Base-by-base conservation (phyloP, 768 basidiomycete species). In the Hypsizygus marmoreus region DNA sequence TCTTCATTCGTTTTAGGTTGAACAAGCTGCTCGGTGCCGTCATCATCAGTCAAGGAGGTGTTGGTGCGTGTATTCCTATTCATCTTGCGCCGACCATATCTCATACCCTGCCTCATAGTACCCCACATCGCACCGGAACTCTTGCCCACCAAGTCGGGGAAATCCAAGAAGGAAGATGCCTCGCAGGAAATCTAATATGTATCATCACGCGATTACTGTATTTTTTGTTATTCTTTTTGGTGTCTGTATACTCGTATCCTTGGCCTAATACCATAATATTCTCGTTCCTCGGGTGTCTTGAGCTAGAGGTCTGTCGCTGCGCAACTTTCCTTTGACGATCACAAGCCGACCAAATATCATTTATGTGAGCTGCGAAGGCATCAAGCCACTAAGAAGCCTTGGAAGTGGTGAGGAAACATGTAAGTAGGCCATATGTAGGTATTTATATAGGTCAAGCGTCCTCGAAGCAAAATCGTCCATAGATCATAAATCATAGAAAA, bases 31-130 rank as follows among this genome's bases (percentile, higher is more conserved):
- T 83, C 10, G 79, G 74, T 13, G 68, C 78, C 53, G 82, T 84
- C 48, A 80, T 85, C 63, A 89, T 90, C 68, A 79, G 74, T 45
- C 80, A 88, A 61, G 88, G 88, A 67, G 88, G 88, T 74, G 87
- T 88, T 29, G 78, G 84, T 45, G 76, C 77, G 56, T 74, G 73
- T 33, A 26, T 24, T 33, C 76, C n/a, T 71, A 67, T 26, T 52
- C 2, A 13, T 32, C 16, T 30, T 17, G 4, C 20, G 14, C 12
- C 7, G 22, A 26, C 31, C 30, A 34, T 19, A 40, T 36, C 30
- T 39, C 34, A 3, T 38, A 10, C 28, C n/a, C n/a, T n/a, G n/a
- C n/a, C n/a, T n/a, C n/a, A n/a, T n/a, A 61, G 59, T 61, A 20
- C 59, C 59, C 31, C 32, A 53, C 35, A 59, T 61, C 17, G 46